phyloP scores from a whole-genome alignment of 1,284 basidiomycete species.

The Wallemia mellicola region DNA sequence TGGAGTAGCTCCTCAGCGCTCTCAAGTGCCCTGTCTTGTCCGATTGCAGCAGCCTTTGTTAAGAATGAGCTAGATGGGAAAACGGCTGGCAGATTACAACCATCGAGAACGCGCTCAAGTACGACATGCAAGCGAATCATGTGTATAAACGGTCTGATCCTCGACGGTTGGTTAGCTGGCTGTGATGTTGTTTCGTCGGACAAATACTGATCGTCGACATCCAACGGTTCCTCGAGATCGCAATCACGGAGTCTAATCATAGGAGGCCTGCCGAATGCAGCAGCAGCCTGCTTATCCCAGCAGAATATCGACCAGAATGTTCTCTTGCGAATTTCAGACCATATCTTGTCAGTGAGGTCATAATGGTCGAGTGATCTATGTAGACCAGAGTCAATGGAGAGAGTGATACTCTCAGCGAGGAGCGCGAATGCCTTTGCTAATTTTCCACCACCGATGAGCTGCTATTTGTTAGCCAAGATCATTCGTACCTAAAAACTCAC shows the following conservation, averaged over 20 bases:
- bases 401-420: slow-evolving; percentile 49
- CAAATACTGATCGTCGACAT: slow-evolving; percentile 70
- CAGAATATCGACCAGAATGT: slow-evolving; percentile 82
- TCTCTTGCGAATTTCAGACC: slow-evolving; percentile 58
- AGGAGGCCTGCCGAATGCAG: slow-evolving; percentile 58
- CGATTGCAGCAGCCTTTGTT: slow-evolving; percentile 16
- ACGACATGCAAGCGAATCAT: slow-evolving; percentile 47
- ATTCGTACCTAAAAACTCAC: too few species aligned
- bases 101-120: slow-evolving; percentile 31
- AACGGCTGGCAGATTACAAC: slow-evolving; percentile 16
- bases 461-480: too few species aligned
- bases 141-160: slow-evolving; percentile 47
- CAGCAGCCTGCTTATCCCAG: slow-evolving; percentile 63
- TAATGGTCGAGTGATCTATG: slow-evolving; percentile 65
- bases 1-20: slow-evolving; percentile 52
- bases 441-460: slow-evolving; percentile 55
- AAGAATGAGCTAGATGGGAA: slow-evolving; percentile 18
- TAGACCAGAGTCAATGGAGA: slow-evolving; percentile 53
- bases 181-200: too few species aligned
- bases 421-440: slow-evolving; percentile 59
- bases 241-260: slow-evolving; percentile 48
- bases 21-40: slow-evolving; percentile 28
- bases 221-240: slow-evolving; percentile 47
- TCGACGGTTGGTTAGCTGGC: too few species aligned
- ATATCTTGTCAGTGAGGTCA: slow-evolving; percentile 55